phyloP scores from a whole-genome alignment of 108 stramenopile genomes.

The Pseudonitzschia delicatissima region DNA sequence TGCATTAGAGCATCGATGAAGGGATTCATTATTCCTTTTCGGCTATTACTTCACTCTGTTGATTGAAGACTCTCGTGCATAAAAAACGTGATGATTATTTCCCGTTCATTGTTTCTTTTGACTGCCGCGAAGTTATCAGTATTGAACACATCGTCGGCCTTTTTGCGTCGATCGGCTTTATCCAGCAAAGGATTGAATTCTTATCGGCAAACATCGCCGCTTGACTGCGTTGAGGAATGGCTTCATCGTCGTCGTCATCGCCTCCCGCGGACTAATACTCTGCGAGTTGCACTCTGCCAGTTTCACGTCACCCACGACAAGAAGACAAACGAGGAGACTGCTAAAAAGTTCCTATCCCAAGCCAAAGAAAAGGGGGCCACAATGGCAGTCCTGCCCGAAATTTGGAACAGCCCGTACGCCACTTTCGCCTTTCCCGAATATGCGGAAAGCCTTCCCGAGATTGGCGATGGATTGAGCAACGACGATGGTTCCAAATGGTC shows the following conservation, averaged over 20 bases:
- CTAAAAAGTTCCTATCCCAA: slow-evolving; percentile 53
- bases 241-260: slow-evolving; percentile 2
- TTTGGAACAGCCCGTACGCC: slow-evolving; percentile 98
- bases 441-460: slow-evolving; percentile 87
- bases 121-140: slow-evolving; percentile 14
- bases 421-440: slow-evolving; percentile 93
- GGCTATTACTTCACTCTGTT: no score
- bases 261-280: neutral
- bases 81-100: slow-evolving; percentile 9
- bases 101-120: slow-evolving; percentile 25
- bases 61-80: no score
- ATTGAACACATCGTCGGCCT: slow-evolving; percentile 1
- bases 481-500: neutral
- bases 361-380: slow-evolving; percentile 74
- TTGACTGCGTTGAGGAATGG: neutral
- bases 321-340: slow-evolving; percentile 69
- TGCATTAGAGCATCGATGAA: no score
- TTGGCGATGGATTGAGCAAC: slow-evolving; percentile 33
- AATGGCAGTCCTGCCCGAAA: slow-evolving; percentile 91
- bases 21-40: no score
- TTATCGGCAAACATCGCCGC: neutral
- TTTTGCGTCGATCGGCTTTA: neutral
- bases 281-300: slow-evolving; percentile 89
- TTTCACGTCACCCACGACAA: slow-evolving; percentile 84
- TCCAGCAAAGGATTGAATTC: no score